Percentiles rank a stretch among this genome's conserved stretches.
These are phyloP conservation scores for Elaeagnus macrophylla DNA, from an alignment of 306 rosid genomes.

Conservation along the genomic window DNA sequence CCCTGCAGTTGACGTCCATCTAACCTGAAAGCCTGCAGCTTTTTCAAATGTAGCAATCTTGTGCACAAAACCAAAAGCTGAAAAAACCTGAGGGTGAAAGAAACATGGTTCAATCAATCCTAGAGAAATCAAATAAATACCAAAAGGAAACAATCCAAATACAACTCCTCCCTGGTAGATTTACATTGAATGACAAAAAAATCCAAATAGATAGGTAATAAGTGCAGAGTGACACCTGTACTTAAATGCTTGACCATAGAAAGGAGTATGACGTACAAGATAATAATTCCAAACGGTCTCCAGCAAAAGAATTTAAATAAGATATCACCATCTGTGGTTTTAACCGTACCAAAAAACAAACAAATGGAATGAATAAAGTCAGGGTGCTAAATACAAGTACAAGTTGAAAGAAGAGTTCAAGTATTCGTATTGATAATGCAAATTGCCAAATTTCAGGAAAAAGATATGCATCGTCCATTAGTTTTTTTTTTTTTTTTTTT, in stretches of 20 bases:
- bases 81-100: constrained; percentile 44
- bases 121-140: constrained; percentile 10
- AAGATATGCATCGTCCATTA: too few relatives aligned
- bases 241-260: constrained; percentile 72
- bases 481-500: too few relatives aligned
- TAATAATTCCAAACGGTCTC: constrained; percentile 88
- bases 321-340: constrained; percentile 63
- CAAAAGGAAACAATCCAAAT: constrained; percentile 1
- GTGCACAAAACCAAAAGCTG: constrained; percentile 89
- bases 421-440: constrained; percentile 7
- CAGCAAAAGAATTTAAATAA: constrained; percentile 67
- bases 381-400: constrained; percentile 33
- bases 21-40: constrained; percentile 92
- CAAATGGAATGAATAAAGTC: constrained; percentile 28
- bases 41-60: constrained; percentile 89
- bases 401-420: constrained; percentile 6
- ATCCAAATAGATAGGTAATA: constrained; percentile 46
- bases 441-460: background rate
- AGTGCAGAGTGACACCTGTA: constrained; percentile 94
- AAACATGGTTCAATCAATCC: constrained; percentile 17
- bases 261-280: constrained; percentile 61
- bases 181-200: constrained; percentile 30
- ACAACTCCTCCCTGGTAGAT: constrained; percentile 19
- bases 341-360: constrained; percentile 36
- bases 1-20: constrained; percentile 1